Evolutionary conservation across 805 yeast species (phyloP).

Genomic region (Kuraishia cidri): DNA sequence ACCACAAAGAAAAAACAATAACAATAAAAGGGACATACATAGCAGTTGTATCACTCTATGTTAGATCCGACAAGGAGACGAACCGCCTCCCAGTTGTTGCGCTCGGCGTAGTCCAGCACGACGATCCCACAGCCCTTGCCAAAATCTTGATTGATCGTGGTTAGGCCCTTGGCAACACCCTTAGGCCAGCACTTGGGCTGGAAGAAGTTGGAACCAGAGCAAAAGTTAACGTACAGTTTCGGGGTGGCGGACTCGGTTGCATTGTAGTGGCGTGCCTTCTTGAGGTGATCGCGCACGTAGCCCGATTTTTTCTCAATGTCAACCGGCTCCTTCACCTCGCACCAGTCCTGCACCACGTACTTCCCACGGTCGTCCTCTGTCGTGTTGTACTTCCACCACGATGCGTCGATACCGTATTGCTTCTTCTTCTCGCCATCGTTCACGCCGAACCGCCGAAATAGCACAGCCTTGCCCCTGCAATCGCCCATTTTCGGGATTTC

Average conservation of each 20-base stretch:
- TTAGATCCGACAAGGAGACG: slow-evolving; percentile 43
- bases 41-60: slow-evolving; percentile 14
- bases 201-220: slow-evolving; percentile 67
- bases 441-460: slow-evolving; percentile 69
- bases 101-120: slow-evolving; percentile 60
- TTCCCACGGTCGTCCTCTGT: slow-evolving; percentile 55
- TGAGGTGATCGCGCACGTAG: slow-evolving; percentile 46
- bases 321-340: slow-evolving; percentile 44
- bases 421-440: slow-evolving; percentile 26
- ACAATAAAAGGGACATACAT: too few relatives aligned
- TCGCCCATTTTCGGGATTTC: slow-evolving; percentile 52
- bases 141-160: slow-evolving; percentile 33
- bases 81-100: slow-evolving; percentile 49
- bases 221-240: slow-evolving; percentile 62
- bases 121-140: slow-evolving; percentile 54
- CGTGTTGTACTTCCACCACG: slow-evolving; percentile 59
- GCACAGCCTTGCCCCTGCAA: slow-evolving; percentile 54
- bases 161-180: slow-evolving; percentile 46
- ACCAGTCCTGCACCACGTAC: slow-evolving; percentile 65
- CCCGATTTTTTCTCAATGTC: slow-evolving; percentile 50
- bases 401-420: slow-evolving; percentile 63
- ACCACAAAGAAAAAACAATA: too few relatives aligned
- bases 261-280: slow-evolving; percentile 42
- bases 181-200: slow-evolving; percentile 71
- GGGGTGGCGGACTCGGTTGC: slow-evolving; percentile 31